Evolutionary conservation across 2,329 filamentous ascomycete species (phyloP), one percentile per base, ranked within the genome.

Genomic region (Xylaria sp.): DNA sequence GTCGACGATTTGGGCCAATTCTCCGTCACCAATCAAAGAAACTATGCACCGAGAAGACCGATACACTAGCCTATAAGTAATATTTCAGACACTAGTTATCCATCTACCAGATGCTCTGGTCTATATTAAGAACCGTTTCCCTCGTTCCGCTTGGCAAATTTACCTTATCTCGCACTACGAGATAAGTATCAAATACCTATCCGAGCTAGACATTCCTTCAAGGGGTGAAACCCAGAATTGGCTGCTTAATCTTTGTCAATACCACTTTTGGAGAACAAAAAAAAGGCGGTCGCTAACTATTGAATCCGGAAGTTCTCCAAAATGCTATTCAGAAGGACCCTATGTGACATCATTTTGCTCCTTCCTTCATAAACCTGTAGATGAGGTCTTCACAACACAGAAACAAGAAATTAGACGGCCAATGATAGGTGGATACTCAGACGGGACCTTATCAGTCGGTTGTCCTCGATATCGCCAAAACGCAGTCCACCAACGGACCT

Each of bases 361-460:
- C 15, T 46, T 3, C 40, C 13, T 15, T 27, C 40, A n/a, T 54
- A 7, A 23, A 33, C 41, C 37, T n/a, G n/a, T n/a, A n/a, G n/a
- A n/a, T 21, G 1, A 17, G 15, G 9, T 38, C 13, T 19, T 37
- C 8, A 13, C 35, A 5, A 40, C 19, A 37, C 52, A 19, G 15
- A 21, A 53, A 46, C 19, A 27, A 46, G 27, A n/a, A 43, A n/a
- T 25, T 25, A 38, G n/a, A 9, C 13, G 15, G 10, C 29, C n/a
- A 58, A 47, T 33, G 41, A 35, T 27, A 43, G 35, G 17, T 41
- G 17, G 47, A 8, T 21, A 17, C 38, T 23, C 5, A 15, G 46
- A 40, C 47, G 40, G 47, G 31, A 44, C 53, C 58, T 61, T 61
- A 61, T 61, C 58, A 57, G 31, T 11, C 19, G 5, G 15, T 40